Evolutionary conservation across 495 filamentous ascomycete genomes (phyloP).

Genomic region (Penicillium fimorum): DNA sequence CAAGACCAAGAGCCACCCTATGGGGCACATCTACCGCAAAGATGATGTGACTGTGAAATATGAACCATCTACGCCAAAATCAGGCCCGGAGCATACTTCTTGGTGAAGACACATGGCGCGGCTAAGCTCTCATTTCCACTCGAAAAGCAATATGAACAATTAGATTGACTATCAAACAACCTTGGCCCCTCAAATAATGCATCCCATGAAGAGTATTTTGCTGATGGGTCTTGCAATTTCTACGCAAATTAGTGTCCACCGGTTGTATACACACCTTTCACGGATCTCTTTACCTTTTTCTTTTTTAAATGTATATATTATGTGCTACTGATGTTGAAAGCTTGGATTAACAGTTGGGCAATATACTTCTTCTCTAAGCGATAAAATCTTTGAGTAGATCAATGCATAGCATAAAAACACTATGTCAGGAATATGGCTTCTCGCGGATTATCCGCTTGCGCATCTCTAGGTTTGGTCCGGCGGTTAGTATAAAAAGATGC

Average conservation of each 20-base stretch:
- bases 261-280: not conserved
- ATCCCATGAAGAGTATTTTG: not conserved
- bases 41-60: slow-evolving; percentile 34
- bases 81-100: not conserved
- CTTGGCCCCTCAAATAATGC: not conserved
- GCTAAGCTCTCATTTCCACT: not conserved
- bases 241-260: not conserved
- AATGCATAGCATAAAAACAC: not conserved
- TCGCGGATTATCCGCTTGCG: not conserved
- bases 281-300: not conserved
- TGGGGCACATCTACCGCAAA: slow-evolving; percentile 28
- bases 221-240: not conserved
- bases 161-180: not conserved
- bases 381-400: not conserved
- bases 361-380: not conserved
- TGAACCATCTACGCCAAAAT: slow-evolving; percentile 11
- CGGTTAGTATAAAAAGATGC: too few relatives aligned
- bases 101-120: not conserved
- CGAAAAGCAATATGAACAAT: not conserved
- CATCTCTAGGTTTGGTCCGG: too few relatives aligned
- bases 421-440: not conserved
- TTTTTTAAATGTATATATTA: not conserved
- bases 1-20: slow-evolving; percentile 6
- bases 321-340: not conserved
- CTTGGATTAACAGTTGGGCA: not conserved